phyloP scores from a whole-genome alignment of 768 basidiomycete species.

The Gautieria morchelliformis region DNA sequence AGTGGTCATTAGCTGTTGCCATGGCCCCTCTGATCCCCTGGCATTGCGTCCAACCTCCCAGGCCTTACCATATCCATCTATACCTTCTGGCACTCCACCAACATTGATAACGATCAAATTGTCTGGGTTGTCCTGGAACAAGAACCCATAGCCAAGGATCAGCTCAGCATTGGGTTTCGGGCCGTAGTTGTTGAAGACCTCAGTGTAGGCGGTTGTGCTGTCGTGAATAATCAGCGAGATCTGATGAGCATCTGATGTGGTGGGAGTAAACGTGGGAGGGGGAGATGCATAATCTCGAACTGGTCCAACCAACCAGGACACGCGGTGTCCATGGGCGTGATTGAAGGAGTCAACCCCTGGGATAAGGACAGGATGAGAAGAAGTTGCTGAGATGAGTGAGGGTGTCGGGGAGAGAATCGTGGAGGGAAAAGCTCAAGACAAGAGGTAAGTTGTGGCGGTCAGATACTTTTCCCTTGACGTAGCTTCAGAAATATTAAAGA shows the following conservation, averaged over 20 bases:
- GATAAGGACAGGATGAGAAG: constrained; percentile 68
- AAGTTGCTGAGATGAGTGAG: constrained; percentile 37
- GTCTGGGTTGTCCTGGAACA: constrained; percentile 67
- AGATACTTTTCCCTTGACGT: constrained; percentile 58
- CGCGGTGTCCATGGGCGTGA: constrained; percentile 68
- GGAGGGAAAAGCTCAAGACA: constrained; percentile 88
- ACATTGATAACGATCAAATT: constrained; percentile 79
- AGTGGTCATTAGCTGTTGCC: constrained; percentile 41
- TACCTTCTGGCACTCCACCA: constrained; percentile 32
- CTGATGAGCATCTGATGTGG: constrained; percentile 21
- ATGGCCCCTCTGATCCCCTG: constrained; percentile 45
- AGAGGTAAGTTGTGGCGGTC: constrained; percentile 64
- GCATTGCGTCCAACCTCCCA: constrained; percentile 60
- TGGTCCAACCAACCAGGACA: constrained; percentile 66
- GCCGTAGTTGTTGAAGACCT: constrained; percentile 89
- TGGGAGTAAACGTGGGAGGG: not conserved
- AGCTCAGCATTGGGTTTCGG: constrained; percentile 85
- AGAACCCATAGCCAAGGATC: constrained; percentile 88
- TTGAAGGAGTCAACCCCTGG: constrained; percentile 86
- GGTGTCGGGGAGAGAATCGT: constrained; percentile 55
- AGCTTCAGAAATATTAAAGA: not conserved
- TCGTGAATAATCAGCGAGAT: constrained; percentile 56
- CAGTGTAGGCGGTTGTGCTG: constrained; percentile 30
- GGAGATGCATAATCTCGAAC: constrained; percentile 17
- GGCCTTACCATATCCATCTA: constrained; percentile 19